Percentiles rank a stretch among this genome's conserved stretches.
Evolutionary conservation across 2,329 filamentous ascomycete genomes (phyloP).

Genomic region (Cyclaneusma minus): DNA sequence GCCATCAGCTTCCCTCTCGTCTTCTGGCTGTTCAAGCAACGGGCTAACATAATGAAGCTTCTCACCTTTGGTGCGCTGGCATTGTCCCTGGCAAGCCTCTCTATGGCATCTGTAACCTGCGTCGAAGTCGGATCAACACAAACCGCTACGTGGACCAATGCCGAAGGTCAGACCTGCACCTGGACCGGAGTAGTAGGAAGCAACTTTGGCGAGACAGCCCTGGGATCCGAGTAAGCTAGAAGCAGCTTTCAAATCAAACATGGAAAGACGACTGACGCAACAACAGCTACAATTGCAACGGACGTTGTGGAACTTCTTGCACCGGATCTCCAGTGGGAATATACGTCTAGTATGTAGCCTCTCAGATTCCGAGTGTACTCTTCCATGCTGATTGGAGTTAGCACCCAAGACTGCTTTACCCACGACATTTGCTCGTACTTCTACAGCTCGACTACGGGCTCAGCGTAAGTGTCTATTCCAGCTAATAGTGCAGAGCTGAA

Average conservation of each 20-base stretch:
- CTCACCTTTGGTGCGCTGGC: too few species aligned
- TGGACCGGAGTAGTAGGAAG: constrained; percentile 29
- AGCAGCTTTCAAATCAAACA: not conserved
- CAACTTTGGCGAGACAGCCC: constrained; percentile 28
- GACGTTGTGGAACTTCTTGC: constrained; percentile 31
- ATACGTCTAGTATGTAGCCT: constrained; percentile 23
- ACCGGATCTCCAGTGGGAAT: constrained; percentile 25
- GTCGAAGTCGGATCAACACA: constrained; percentile 23
- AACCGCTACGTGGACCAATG: constrained; percentile 30
- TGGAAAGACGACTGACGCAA: too few species aligned
- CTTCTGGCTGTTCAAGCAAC: too few species aligned
- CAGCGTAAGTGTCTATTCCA: constrained; percentile 19
- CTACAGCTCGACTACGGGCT: constrained; percentile 28
- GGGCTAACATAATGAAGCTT: too few species aligned
- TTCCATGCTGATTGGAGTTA: too few species aligned
- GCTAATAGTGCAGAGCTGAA: too few species aligned
- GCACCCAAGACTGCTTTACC: constrained; percentile 32
- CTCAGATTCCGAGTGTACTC: not conserved
- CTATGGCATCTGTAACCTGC: constrained; percentile 22
- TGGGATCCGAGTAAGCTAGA: constrained; percentile 26
- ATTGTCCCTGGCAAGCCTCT: too few species aligned
- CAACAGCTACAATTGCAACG: constrained; percentile 30
- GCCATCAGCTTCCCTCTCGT: too few species aligned
- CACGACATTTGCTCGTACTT: constrained; percentile 36
- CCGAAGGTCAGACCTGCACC: constrained; percentile 24